Percentiles rank a stretch among this genome's conserved stretches.
These are phyloP conservation scores for Ganoderma boninense DNA, from an alignment of 1,284 basidiomycete species.

Conservation along the genomic window DNA sequence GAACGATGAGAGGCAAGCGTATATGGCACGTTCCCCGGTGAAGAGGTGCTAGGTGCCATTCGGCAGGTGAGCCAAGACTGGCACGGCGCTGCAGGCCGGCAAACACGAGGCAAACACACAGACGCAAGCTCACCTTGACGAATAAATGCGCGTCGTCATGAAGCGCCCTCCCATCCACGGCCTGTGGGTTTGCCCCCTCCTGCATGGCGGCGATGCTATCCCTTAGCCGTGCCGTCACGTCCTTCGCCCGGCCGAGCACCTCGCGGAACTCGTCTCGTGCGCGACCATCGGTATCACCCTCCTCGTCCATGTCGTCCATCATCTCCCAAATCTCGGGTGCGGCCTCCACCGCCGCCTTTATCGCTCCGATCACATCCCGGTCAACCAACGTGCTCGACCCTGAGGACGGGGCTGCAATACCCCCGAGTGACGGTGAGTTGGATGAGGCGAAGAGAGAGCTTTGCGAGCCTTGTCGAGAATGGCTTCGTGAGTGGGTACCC, in stretches of 20 bases:
- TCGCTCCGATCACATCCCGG: constrained; percentile 72
- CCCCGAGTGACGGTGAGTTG: constrained; percentile 32
- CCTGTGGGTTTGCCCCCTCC: constrained; percentile 44
- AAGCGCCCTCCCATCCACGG: constrained; percentile 61
- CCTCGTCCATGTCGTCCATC: constrained; percentile 65
- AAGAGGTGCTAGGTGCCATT: not conserved
- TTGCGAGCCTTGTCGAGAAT: constrained; percentile 68
- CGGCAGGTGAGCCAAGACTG: constrained; percentile 4
- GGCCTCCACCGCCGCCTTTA: constrained; percentile 71
- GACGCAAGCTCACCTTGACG: constrained; percentile 61
- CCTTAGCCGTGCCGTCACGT: constrained; percentile 63
- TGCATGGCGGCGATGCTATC: constrained; percentile 62
- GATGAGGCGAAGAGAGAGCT: constrained; percentile 59
- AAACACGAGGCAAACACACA: constrained; percentile 22
- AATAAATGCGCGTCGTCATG: constrained; percentile 78
- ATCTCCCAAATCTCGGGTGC: constrained; percentile 79
- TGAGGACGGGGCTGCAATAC: constrained; percentile 27
- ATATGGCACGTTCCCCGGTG: not conserved
- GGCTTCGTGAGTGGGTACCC: constrained; percentile 58
- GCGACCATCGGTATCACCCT: constrained; percentile 40
- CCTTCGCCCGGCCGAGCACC: constrained; percentile 61
- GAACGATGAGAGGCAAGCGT: not conserved
- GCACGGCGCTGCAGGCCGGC: constrained; percentile 9
- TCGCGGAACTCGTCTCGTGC: constrained; percentile 51
- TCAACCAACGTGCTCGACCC: constrained; percentile 67